Evolutionary conservation across 768 basidiomycete genomes (phyloP), one percentile per base, ranked within the genome.

Genomic region (Xerocomellus dryophilus): DNA sequence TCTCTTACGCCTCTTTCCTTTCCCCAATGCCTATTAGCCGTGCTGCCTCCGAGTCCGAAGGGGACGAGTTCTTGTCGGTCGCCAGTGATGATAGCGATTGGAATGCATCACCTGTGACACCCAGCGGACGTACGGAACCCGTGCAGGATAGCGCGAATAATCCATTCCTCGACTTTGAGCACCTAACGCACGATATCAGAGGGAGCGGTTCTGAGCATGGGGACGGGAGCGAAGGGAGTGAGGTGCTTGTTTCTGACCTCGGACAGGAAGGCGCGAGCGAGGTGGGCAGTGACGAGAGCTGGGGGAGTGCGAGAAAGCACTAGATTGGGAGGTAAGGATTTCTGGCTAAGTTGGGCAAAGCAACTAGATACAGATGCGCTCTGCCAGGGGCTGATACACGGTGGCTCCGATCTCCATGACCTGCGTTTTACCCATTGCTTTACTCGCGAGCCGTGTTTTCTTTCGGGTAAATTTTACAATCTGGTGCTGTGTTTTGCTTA

Each of bases 1-100:
- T 52, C 17, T 69, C 66, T 0, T 62, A 50, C 27, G 58, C 48
- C 14, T 68, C 67, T 0, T 67, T 67, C 48, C 54, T 66, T 4
- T 69, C 67, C 2, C 67, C 65, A 23, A 43, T 60, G 41, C 54
- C 66, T 3, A 17, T 57, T 15, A 64, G 59, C 31, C 58, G 59
- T 17, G 23, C 44, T 0, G 47, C 38, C 5, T 64, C 67, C 20
- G 63, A 58, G 42, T 66, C 65, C 2, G 64, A 66, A 23, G 51
- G 41, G 11, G 65, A 60, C 20, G 67, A 68, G 35, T 68, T 68
- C 11, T 7, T 66, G 51, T 66, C 67, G 40, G 42, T 66, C 34
- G 64, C 53, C 1, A 57, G 65, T 3, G 58, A 53, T 12, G 58
- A 59, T 1, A 64, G 58, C 34, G 60, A 61, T 7, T 62, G 59